A percentile compares a stretch with the other conserved stretches of the same genome.
Evolutionary conservation across 148 eudicot species (phyloP).

Genomic region (Talinum fruticosum): DNA sequence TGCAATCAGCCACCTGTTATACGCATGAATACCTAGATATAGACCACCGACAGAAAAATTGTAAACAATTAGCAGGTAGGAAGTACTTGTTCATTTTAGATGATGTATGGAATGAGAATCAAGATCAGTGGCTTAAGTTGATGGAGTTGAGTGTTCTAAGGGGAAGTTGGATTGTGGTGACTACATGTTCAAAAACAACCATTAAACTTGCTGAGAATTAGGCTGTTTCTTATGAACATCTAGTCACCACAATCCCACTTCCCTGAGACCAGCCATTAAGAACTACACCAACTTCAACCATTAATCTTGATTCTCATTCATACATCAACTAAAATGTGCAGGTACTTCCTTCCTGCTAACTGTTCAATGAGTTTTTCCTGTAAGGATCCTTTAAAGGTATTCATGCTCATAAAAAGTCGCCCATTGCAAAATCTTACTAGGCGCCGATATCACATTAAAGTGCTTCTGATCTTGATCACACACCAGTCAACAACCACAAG

Average conservation of each 20-base stretch:
- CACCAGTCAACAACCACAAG: constrained; percentile 16
- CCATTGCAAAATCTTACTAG: constrained; percentile 15
- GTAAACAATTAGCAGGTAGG: no score
- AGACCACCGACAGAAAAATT: no score
- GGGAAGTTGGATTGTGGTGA: no score
- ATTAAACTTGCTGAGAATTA: no score
- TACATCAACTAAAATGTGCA: constrained; percentile 36
- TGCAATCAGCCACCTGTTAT: no score
- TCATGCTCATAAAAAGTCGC: neutral
- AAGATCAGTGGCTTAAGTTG: no score
- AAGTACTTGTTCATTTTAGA: no score
- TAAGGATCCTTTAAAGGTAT: constrained; percentile 11
- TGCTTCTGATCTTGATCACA: constrained; percentile 2
- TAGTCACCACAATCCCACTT: constrained; percentile 38
- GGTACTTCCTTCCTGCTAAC: constrained; percentile 17
- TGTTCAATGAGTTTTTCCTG: neutral
- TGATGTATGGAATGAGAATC: no score
- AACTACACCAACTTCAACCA: constrained; percentile 20
- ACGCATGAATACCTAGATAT: no score
- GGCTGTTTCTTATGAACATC: constrained; percentile 30
- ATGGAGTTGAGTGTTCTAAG: no score
- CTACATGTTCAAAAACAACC: no score
- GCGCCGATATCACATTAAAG: constrained; percentile 16
- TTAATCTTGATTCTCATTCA: constrained; percentile 17
- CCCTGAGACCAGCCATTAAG: constrained; percentile 21